A percentile compares a stretch with the other conserved stretches of the same genome.
phyloP scores from a whole-genome alignment of 805 yeast species.

The Candida maris region DNA sequence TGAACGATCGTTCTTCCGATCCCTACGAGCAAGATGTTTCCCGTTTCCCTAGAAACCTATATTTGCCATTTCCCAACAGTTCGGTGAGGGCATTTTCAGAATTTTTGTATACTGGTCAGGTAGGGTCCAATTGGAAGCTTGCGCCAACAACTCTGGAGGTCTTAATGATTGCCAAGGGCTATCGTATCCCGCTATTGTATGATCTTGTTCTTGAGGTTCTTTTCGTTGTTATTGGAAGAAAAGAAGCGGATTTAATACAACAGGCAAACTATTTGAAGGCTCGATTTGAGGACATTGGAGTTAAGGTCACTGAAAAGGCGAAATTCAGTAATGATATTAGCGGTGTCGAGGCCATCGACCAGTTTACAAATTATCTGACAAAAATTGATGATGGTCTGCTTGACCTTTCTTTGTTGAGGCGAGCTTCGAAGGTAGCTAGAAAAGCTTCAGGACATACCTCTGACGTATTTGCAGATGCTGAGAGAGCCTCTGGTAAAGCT shows the following conservation, averaged over 20 bases:
- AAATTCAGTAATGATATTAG: conserved; percentile 14
- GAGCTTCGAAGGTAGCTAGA: conserved; percentile 36
- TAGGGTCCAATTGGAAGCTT: conserved; percentile 71
- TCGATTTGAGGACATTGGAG: conserved; percentile 12
- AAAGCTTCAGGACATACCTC: conserved; percentile 10
- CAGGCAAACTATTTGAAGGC: conserved; percentile 35
- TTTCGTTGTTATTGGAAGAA: conserved; percentile 65
- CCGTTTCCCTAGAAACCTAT: conserved; percentile 62
- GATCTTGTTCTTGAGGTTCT: conserved; percentile 66
- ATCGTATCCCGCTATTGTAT: conserved; percentile 65
- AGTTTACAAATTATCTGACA: conserved; percentile 52
- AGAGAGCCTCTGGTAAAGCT: neutral
- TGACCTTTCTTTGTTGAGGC: conserved; percentile 51
- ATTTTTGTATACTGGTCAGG: conserved; percentile 74
- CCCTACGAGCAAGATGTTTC: conserved; percentile 44
- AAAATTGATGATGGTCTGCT: conserved; percentile 65
- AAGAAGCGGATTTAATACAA: conserved; percentile 49
- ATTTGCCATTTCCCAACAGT: conserved; percentile 60
- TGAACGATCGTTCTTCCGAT: conserved; percentile 13
- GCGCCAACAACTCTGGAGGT: conserved; percentile 66
- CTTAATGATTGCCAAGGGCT: conserved; percentile 57
- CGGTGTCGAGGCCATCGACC: conserved; percentile 35
- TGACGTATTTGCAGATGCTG: conserved; percentile 1
- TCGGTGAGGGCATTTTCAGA: conserved; percentile 67
- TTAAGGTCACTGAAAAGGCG: conserved; percentile 4